Percentiles rank a stretch among this genome's conserved stretches.
Conservation (phyloP, 176 grass and related monocot species). For the Cocos nucifera region DNA sequence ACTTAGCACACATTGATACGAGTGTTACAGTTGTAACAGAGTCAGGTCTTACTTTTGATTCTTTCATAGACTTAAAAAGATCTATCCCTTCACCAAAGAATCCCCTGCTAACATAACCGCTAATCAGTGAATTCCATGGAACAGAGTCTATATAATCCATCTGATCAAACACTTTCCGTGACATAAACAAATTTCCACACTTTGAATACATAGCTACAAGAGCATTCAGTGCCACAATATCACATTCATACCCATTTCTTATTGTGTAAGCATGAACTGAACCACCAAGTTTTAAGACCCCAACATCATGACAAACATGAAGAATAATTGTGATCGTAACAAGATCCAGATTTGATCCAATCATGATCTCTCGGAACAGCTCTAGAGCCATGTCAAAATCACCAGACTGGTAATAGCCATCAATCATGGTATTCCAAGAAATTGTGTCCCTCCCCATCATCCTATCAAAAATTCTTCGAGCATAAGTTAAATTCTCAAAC, state of each 20-base stretch:
- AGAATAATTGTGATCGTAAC: background rate
- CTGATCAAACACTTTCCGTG: background rate
- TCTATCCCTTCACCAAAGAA: background rate
- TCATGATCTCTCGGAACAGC: background rate
- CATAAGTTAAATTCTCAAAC: constrained; percentile 2
- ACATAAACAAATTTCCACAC: background rate
- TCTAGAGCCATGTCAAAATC: background rate
- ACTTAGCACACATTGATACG: background rate
- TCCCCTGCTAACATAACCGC: background rate
- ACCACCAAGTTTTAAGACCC: background rate
- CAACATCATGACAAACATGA: background rate
- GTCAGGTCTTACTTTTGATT: background rate
- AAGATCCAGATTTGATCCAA: background rate
- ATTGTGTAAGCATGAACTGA: background rate
- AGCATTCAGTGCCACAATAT: background rate
- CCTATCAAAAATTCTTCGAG: constrained; percentile 2
- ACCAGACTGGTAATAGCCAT: background rate
- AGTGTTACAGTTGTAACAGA: constrained; percentile 2
- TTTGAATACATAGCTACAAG: constrained; percentile 3
- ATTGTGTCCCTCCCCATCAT: background rate
- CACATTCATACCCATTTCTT: constrained; percentile 7
- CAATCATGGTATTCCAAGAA: constrained; percentile 10
- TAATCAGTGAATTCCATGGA: background rate
- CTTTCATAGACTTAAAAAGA: constrained; percentile 7
- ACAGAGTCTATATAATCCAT: background rate